A percentile compares a stretch with the other conserved stretches of the same genome.
Evolutionary conservation across 2,329 filamentous ascomycete species (phyloP).

Genomic region (Pyrenophora graminea): DNA sequence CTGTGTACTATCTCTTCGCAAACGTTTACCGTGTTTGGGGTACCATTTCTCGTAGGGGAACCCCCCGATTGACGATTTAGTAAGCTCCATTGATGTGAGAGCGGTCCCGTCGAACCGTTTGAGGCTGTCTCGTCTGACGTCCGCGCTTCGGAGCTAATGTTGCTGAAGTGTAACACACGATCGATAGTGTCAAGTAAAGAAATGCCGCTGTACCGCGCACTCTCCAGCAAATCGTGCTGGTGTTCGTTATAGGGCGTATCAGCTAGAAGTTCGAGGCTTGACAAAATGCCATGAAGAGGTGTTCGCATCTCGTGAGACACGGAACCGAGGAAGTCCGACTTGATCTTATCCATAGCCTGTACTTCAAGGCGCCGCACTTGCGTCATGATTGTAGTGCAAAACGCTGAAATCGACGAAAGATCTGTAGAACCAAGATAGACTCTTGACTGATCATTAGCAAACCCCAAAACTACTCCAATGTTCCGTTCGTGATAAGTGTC

Average conservation of each 20-base stretch:
- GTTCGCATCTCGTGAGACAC: constrained; percentile 13
- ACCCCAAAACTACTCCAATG: constrained; percentile 9
- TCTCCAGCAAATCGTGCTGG: constrained; percentile 9
- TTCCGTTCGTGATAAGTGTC: constrained; percentile 11
- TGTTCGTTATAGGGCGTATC: constrained; percentile 6
- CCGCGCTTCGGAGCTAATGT: constrained; percentile 5
- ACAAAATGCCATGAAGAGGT: constrained; percentile 9
- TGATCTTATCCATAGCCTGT: constrained; percentile 13
- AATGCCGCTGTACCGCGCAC: constrained; percentile 5
- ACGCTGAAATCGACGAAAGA: constrained; percentile 9
- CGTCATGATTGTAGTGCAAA: constrained; percentile 13
- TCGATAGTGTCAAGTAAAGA: constrained; percentile 11
- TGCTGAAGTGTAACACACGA: constrained; percentile 11
- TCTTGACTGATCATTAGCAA: constrained; percentile 7
- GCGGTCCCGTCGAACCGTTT: neutral
- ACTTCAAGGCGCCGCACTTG: constrained; percentile 11
- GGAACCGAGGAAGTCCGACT: constrained; percentile 12
- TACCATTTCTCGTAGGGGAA: neutral
- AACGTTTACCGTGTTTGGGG: neutral
- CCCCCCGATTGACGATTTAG: neutral
- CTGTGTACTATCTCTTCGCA: constrained; percentile 9
- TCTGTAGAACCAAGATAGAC: constrained; percentile 9
- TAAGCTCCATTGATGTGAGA: constrained; percentile 1
- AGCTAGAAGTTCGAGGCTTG: constrained; percentile 6
- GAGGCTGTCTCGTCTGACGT: neutral